Evolutionary conservation across 371 early-diverging fungal species (phyloP), one percentile per base, ranked within the genome.

Genomic region (Rhizopus stolonifer): DNA sequence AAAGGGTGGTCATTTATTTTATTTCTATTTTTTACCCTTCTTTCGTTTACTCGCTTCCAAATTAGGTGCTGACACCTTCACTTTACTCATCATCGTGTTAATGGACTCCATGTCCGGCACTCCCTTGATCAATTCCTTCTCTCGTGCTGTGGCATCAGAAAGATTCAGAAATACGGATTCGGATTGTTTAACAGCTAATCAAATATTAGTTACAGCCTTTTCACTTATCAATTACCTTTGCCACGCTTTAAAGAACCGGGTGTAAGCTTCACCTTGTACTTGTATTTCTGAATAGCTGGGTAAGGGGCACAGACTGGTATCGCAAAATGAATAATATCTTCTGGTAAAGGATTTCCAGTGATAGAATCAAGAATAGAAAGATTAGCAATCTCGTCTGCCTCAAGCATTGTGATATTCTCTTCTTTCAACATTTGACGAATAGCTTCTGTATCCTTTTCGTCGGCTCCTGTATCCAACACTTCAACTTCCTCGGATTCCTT

Each of bases 171-270:
- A 78, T 23, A 87, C 71, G 26, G 79, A 68, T 42, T 64, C 64
- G 1, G 70, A 71, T 60, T 76, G 79, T 21, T 76, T 74, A 29
- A 77, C 46, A 17, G 73, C 75, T 69, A 42, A 31, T 13, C 45
- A 43, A 46, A 33, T 53, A 38, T 31, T 50, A 0, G 22, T 22
- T 3, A 21, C 0, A 39, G 24, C 17, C 29, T 34, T 13, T 58
- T 43, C 9, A 15, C n/a, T n/a, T 54, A 29, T 14, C 9, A 63
- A 15, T 58, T 72, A 58, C 82, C 90, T 77, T 96, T 97, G 49
- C 99, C 99, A 74, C 95, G 94, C 68, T 99, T 99, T 60, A 91
- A 69, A 13, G 86, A 69, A n/a, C 99, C 99, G 3, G 99, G 99
- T 0, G 88, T 78, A 38, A 99, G 72, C 69, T 98, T 98, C 22